Evolutionary conservation across 1,284 basidiomycete genomes (phyloP), one percentile per base, ranked within the genome.

Genomic region (Anthracocystis panici-leucophaei): DNA sequence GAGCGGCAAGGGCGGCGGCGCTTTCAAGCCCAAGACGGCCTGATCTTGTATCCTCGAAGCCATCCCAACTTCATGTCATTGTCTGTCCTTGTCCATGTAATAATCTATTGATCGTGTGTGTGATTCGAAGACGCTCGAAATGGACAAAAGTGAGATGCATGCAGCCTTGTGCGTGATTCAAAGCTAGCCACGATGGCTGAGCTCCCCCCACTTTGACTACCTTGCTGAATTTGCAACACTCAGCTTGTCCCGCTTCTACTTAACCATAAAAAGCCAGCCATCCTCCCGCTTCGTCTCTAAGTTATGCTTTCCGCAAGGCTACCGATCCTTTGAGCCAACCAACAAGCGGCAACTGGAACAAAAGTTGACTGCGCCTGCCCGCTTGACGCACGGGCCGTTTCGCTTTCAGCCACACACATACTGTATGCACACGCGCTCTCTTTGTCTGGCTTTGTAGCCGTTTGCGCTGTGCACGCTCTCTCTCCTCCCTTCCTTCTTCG

Each of bases 11-110:
- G 63, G 63, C 0, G 67, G 58, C 20, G 73, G 73, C 12, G 73
- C 67, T 4, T 75, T 75, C 31, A 49, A 58, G 41, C 18, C 66
- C 50, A 75, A 75, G 53, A 65, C 57, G 44, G 57, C 41, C 27
- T 54, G 59, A 61, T 5, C 46, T 29, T 18, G 46, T n/a, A 18
- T 25, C 8, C 11, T 45, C 44, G 12, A 38, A 16, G 12, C 29
- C 21, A 5, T 12, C 10, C 29, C 27, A n/a, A 27, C 8, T n/a
- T 5, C 27, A 10, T 38, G 35, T 33, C 33, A 9, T 9, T 29
- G 29, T 29, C 29, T 29, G n/a, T 29, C 29, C 9, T 29, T 29
- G 29, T 29, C 31, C 31, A 33, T 33, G 31, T 38, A n/a, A n/a
- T n/a, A n/a, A n/a, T 12, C 2, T 14, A 12, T 14, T 38, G 35